phyloP scores from a whole-genome alignment of 176 grass and related monocot genomes.

The Aegilops tauschii region DNA sequence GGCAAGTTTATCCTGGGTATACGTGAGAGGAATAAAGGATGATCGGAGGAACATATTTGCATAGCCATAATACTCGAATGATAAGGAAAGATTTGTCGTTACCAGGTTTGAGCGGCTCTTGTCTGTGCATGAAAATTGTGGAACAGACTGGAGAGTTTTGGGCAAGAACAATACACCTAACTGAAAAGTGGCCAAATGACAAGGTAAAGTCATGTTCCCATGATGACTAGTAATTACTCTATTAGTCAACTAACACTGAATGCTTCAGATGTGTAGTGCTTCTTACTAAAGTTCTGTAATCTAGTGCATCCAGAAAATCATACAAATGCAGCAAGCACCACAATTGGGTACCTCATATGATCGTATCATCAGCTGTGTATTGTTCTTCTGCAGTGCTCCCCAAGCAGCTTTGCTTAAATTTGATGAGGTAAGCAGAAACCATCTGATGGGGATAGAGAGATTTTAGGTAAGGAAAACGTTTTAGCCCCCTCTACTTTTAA shows the following conservation, averaged over 20 bases:
- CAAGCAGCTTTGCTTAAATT: conserved; percentile 99
- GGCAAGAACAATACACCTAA: conserved; percentile 91
- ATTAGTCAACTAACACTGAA: background rate
- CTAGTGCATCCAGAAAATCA: background rate
- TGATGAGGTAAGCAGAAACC: conserved; percentile 92
- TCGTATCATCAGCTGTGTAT: conserved; percentile 93
- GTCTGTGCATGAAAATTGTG: conserved; percentile 65
- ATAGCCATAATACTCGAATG: background rate
- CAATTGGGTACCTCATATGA: conserved; percentile 75
- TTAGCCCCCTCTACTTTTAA: background rate
- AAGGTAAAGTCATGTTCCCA: background rate
- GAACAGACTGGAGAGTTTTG: conserved; percentile 21
- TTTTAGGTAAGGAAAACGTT: background rate
- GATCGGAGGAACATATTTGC: background rate
- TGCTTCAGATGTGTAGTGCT: background rate
- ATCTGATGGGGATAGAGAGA: conserved; percentile 39
- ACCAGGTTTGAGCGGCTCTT: conserved; percentile 17
- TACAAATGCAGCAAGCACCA: conserved; percentile 10
- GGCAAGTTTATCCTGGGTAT: conserved; percentile 18
- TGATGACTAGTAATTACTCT: background rate
- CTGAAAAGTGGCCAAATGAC: conserved; percentile 35
- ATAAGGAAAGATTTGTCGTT: background rate
- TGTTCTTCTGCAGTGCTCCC: conserved; percentile 96
- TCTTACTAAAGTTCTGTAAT: background rate
- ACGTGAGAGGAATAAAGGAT: background rate